phyloP scores from a whole-genome alignment of 2,329 filamentous ascomycete genomes.

The Colletotrichum orbiculare region DNA sequence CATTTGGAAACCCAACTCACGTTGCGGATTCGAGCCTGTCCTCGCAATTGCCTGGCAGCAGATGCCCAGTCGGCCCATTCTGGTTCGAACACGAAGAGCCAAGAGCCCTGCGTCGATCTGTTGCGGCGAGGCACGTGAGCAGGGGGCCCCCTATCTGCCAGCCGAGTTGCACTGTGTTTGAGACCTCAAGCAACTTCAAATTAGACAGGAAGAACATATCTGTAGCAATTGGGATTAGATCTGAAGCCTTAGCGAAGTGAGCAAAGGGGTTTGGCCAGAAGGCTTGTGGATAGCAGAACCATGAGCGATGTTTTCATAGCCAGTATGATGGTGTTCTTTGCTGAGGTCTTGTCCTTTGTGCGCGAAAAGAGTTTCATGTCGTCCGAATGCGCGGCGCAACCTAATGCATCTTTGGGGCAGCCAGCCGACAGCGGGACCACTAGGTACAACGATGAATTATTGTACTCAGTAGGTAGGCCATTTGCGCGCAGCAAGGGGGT shows the following conservation, averaged over 20 bases:
- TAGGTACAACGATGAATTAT: too few relatives aligned
- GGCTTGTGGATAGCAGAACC: too few relatives aligned
- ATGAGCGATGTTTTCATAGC: too few relatives aligned
- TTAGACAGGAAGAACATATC: constrained; percentile 13
- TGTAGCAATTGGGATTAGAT: neutral
- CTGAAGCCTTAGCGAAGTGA: neutral
- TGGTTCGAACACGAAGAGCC: constrained; percentile 12
- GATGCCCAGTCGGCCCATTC: neutral
- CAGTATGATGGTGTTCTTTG: too few relatives aligned
- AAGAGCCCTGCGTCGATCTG: constrained; percentile 34
- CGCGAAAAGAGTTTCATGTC: too few relatives aligned
- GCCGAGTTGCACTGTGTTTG: constrained; percentile 22
- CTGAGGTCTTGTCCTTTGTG: too few relatives aligned
- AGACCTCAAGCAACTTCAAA: neutral
- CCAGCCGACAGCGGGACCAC: too few relatives aligned
- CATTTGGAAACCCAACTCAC: too few relatives aligned
- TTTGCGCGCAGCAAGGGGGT: too few relatives aligned
- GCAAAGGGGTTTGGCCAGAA: neutral
- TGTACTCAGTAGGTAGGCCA: too few relatives aligned
- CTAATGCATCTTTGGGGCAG: neutral
- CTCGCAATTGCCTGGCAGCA: too few relatives aligned
- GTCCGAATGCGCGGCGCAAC: neutral
- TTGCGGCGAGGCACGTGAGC: constrained; percentile 31
- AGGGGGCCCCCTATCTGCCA: constrained; percentile 12
- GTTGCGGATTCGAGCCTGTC: too few relatives aligned